Conservation (phyloP, 345 rosid species). For the Punica granatum region DNA sequence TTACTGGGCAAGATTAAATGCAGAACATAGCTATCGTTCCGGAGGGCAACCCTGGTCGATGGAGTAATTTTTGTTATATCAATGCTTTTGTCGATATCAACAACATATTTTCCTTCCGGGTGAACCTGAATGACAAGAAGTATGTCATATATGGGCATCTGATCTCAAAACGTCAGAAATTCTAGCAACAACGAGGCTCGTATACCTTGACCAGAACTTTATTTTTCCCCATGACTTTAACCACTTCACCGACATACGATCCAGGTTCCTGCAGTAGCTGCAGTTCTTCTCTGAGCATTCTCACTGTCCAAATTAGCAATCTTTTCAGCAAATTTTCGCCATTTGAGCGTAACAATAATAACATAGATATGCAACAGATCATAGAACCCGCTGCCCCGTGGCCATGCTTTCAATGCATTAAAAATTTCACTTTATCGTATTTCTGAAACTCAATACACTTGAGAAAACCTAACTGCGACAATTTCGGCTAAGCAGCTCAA, state of each 20-base stretch:
- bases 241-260: slow-evolving; percentile 98
- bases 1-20: slow-evolving; percentile 88
- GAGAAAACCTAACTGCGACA: not conserved
- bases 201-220: slow-evolving; percentile 90
- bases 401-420: not conserved
- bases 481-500: too few species aligned
- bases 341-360: not conserved
- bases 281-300: slow-evolving; percentile 94
- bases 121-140: slow-evolving; percentile 56
- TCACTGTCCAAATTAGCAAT: slow-evolving; percentile 35
- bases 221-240: slow-evolving; percentile 98
- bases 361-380: not conserved
- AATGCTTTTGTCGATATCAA: slow-evolving; percentile 86
- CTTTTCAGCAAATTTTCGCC: slow-evolving; percentile 3
- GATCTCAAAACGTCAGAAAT: not conserved
- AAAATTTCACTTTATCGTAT: not conserved
- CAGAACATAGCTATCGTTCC: slow-evolving; percentile 96
- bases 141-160: not conserved
- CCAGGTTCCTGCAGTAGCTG: slow-evolving; percentile 99
- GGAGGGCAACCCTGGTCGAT: slow-evolving; percentile 94
- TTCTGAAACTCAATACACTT: not conserved
- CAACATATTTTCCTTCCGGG: slow-evolving; percentile 99
- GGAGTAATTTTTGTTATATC: slow-evolving; percentile 93
- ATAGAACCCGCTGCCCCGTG: not conserved
- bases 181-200: not conserved